A percentile compares a stretch with the other conserved stretches of the same genome.
Conservation (phyloP, 306 rosid species). For the Trifolium pratense region DNA sequence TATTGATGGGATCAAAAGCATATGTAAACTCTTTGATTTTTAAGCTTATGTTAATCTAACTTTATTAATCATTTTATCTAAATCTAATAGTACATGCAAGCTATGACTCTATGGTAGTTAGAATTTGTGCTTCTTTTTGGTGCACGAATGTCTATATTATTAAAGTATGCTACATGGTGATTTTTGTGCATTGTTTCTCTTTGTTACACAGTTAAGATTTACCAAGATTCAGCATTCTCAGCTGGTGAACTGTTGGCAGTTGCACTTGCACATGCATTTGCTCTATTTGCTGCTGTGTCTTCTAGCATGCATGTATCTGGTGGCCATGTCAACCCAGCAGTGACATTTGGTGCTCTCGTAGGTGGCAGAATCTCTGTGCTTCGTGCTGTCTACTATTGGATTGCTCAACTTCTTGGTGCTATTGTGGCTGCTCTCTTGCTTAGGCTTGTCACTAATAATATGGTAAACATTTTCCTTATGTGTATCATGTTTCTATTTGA, state of each 20-base stretch:
- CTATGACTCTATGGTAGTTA: no score
- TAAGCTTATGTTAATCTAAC: no score
- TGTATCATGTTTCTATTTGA: background rate
- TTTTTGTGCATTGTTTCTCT: background rate
- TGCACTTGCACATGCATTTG: constrained; percentile 77
- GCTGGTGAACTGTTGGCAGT: constrained; percentile 65
- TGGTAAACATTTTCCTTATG: constrained; percentile 50
- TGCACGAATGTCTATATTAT: background rate
- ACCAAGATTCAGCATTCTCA: constrained; percentile 56
- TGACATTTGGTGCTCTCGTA: constrained; percentile 82
- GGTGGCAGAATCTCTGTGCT: constrained; percentile 89
- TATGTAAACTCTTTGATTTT: no score
- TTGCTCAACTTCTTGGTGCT: constrained; percentile 87
- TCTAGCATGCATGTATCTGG: constrained; percentile 84
- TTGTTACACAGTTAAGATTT: constrained; percentile 73
- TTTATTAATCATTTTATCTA: no score
- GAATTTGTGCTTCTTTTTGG: background rate
- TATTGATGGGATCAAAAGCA: no score
- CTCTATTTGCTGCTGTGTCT: constrained; percentile 73
- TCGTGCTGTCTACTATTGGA: constrained; percentile 78
- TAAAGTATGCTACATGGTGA: background rate
- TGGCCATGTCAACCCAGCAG: constrained; percentile 92
- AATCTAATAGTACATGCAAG: no score
- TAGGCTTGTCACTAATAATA: constrained; percentile 78
- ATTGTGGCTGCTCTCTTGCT: constrained; percentile 78